These are phyloP conservation scores for Monosporascus cannonballus DNA, from an alignment of 2,329 filamentous ascomycete genomes.

Conservation along the genomic window DNA sequence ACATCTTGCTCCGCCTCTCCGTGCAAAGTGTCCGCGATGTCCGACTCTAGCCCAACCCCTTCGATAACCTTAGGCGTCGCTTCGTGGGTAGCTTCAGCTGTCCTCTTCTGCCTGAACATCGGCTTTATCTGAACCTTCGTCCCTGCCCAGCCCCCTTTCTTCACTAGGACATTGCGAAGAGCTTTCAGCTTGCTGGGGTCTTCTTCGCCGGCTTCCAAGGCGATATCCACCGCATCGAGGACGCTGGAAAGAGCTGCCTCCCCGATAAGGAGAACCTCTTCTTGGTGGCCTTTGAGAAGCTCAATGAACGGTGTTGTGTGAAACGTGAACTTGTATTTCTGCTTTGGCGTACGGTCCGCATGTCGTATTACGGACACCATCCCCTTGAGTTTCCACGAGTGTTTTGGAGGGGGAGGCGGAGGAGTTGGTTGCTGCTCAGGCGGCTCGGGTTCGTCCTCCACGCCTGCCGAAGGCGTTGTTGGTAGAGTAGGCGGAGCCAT, in stretches of 20 bases:
- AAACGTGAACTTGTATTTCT: slow-evolving; percentile 99
- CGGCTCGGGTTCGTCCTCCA: slow-evolving; percentile 18
- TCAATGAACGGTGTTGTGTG: slow-evolving; percentile 95
- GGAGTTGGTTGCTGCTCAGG: slow-evolving; percentile 40
- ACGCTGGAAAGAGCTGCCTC: slow-evolving; percentile 86
- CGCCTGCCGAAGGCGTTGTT: slow-evolving; percentile 30
- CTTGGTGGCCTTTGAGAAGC: slow-evolving; percentile 87
- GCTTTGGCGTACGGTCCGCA: slow-evolving; percentile 94
- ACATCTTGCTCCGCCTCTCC: slow-evolving; percentile 17
- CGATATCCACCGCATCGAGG: slow-evolving; percentile 76
- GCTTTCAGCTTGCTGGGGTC: slow-evolving; percentile 81
- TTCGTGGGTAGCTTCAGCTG: slow-evolving; percentile 44
- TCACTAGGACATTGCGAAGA: slow-evolving; percentile 78
- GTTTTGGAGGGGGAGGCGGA: slow-evolving; percentile 70
- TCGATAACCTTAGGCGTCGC: slow-evolving; percentile 28
- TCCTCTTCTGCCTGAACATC: slow-evolving; percentile 89
- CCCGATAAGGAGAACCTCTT: slow-evolving; percentile 90
- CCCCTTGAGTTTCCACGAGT: slow-evolving; percentile 96
- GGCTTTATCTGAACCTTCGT: slow-evolving; percentile 99
- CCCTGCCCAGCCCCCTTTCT: slow-evolving; percentile 89
- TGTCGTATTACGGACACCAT: slow-evolving; percentile 96
- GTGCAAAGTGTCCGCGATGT: slow-evolving; percentile 20
- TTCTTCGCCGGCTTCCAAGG: slow-evolving; percentile 72
- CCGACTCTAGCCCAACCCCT: slow-evolving; percentile 24
- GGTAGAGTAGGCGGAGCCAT: slow-evolving; percentile 32